A percentile compares a stretch with the other conserved stretches of the same genome.
These are phyloP conservation scores for Saccharum spontaneum DNA, from an alignment of 176 grass and related monocot genomes.

Conservation along the genomic window DNA sequence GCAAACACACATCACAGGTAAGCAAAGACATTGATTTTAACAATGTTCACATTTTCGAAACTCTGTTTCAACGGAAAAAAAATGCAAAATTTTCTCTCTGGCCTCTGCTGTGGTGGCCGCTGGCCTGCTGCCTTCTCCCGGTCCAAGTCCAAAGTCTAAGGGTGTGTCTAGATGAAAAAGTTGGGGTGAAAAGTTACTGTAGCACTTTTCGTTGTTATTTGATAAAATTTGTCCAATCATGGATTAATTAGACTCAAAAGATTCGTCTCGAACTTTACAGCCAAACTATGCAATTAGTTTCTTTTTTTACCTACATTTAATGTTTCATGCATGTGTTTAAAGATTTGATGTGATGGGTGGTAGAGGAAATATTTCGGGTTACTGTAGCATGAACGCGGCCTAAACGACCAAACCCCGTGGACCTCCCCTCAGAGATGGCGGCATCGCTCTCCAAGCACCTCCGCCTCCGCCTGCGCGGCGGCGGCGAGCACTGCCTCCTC, in stretches of 20 bases:
- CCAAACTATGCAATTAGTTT: no score
- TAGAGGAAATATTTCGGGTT: no score
- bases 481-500: constrained; percentile 27
- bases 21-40: not conserved
- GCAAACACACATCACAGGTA: not conserved
- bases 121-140: not conserved
- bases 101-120: not conserved
- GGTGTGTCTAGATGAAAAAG: no score
- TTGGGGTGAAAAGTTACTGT: no score
- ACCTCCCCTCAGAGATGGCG: constrained; percentile 46
- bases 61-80: not conserved
- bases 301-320: no score
- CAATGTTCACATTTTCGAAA: not conserved
- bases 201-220: no score
- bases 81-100: not conserved
- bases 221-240: no score
- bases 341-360: no score
- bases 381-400: no score
- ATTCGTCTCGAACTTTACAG: no score
- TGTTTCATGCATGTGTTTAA: no score
- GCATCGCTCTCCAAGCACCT: constrained; percentile 59
- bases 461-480: constrained; percentile 26
- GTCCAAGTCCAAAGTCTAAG: not conserved
- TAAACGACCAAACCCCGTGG: not conserved
- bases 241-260: no score